Percentiles rank a stretch among this genome's conserved stretches.
Evolutionary conservation across 129 eudicot species (phyloP).

Genomic region (Erigeron canadensis): DNA sequence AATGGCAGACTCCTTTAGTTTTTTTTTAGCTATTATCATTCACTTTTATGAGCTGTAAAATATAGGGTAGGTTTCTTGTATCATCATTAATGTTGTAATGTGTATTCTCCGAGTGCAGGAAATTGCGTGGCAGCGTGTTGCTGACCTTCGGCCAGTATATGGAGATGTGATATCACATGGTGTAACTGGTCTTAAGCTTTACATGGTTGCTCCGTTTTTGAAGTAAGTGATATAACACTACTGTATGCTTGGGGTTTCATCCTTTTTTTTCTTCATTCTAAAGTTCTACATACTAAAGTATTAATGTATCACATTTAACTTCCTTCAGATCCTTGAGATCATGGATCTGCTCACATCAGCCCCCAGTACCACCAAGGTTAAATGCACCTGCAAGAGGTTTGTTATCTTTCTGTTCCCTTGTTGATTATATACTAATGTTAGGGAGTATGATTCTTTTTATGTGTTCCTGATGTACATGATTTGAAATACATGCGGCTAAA

Average conservation of each 20-base stretch:
- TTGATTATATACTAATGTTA: no score
- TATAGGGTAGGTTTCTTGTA: no score
- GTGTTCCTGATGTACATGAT: no score
- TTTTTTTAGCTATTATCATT: not conserved
- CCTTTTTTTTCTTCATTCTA: not conserved
- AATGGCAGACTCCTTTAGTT: not conserved
- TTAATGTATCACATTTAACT: not conserved
- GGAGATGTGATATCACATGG: slow-evolving; percentile 88
- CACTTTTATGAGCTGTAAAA: not conserved
- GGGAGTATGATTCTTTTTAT: no score
- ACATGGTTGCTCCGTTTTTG: slow-evolving; percentile 98
- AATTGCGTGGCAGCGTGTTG: slow-evolving; percentile 98
- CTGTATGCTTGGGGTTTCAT: not conserved
- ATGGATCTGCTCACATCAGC: slow-evolving; percentile 77
- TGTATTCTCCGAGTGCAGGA: slow-evolving; percentile 44
- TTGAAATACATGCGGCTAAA: no score
- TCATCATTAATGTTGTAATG: not conserved
- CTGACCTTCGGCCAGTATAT: slow-evolving; percentile 77
- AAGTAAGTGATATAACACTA: slow-evolving; percentile 42
- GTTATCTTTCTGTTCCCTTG: not conserved
- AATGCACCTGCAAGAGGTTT: slow-evolving; percentile 70
- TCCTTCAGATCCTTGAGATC: slow-evolving; percentile 68
- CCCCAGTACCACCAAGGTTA: slow-evolving; percentile 57
- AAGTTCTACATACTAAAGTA: not conserved
- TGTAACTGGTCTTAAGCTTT: slow-evolving; percentile 85